Conservation (phyloP, 2,329 filamentous ascomycete species). For the Alternaria ethzedia region DNA sequence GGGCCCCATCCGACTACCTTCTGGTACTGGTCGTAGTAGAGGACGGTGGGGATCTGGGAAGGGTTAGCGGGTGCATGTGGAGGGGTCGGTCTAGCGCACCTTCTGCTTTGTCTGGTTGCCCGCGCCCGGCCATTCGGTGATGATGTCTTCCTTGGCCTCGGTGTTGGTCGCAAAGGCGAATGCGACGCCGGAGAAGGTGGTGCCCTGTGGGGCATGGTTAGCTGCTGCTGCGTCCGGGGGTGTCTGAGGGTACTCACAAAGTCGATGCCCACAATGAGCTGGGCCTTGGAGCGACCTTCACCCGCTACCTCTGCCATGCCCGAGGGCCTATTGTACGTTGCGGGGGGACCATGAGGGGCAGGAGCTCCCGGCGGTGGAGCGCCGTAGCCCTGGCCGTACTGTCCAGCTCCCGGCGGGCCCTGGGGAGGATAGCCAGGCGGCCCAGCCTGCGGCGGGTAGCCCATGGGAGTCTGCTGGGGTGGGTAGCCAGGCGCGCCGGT, state of each 20-base stretch:
- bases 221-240: slow-evolving; percentile 40
- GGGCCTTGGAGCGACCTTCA: slow-evolving; percentile 87
- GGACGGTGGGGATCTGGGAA: slow-evolving; percentile 89
- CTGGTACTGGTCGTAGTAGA: slow-evolving; percentile 99
- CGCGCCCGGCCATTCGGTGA: slow-evolving; percentile 97
- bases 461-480: slow-evolving; percentile 47
- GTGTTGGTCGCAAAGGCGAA: slow-evolving; percentile 95
- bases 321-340: slow-evolving; percentile 39
- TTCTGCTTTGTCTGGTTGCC: slow-evolving; percentile 99
- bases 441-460: slow-evolving; percentile 50
- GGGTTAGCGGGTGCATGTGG: slow-evolving; percentile 2
- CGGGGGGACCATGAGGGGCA: slow-evolving; percentile 41
- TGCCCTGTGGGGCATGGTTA: slow-evolving; percentile 67
- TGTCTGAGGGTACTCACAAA: slow-evolving; percentile 69
- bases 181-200: slow-evolving; percentile 95
- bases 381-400: slow-evolving; percentile 39
- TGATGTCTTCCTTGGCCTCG: slow-evolving; percentile 97
- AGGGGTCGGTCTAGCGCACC: slow-evolving; percentile 59
- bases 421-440: slow-evolving; percentile 51
- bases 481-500: slow-evolving; percentile 56
- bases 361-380: slow-evolving; percentile 35
- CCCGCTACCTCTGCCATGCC: slow-evolving; percentile 76
- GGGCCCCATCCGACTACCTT: slow-evolving; percentile 99
- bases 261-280: slow-evolving; percentile 98
- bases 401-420: slow-evolving; percentile 31